Percentiles rank a stretch among this genome's conserved stretches.
phyloP scores from a whole-genome alignment of 2,329 filamentous ascomycete species.

The Gaeumannomyces tritici region DNA sequence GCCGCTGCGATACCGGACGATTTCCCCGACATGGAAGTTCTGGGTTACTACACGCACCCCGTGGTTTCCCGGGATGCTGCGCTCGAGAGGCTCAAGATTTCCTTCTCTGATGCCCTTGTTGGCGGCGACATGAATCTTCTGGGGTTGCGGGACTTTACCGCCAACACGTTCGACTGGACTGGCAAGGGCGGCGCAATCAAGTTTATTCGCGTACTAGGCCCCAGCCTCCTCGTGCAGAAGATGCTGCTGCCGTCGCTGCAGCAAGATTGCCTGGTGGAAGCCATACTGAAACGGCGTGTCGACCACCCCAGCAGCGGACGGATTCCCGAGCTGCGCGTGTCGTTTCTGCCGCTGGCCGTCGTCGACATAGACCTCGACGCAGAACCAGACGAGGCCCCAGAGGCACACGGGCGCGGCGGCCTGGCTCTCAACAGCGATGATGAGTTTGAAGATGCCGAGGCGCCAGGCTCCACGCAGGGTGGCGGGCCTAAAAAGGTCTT shows the following conservation, averaged over 20 bases:
- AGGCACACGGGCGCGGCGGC: conserved; percentile 36
- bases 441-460: conserved; percentile 37
- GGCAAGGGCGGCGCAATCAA: conserved; percentile 72
- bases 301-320: conserved; percentile 64
- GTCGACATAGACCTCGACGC: conserved; percentile 67
- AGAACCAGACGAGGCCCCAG: conserved; percentile 51
- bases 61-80: conserved; percentile 58
- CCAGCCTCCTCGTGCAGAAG: conserved; percentile 60
- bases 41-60: conserved; percentile 83
- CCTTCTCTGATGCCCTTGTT: conserved; percentile 46
- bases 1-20: conserved; percentile 64
- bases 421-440: conserved; percentile 58
- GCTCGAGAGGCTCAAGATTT: conserved; percentile 41
- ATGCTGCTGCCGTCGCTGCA: conserved; percentile 23
- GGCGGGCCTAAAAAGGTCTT: conserved; percentile 33
- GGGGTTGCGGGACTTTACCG: conserved; percentile 63
- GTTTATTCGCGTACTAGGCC: conserved; percentile 71
- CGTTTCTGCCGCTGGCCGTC: conserved; percentile 66
- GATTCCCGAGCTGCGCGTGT: conserved; percentile 66
- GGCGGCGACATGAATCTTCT: conserved; percentile 43
- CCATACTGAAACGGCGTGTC: conserved; percentile 56
- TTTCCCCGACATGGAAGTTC: conserved; percentile 71
- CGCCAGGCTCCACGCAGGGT: conserved; percentile 11
- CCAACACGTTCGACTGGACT: conserved; percentile 80
- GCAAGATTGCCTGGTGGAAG: conserved; percentile 42